Conservation (phyloP, 1,284 basidiomycete genomes). For the Sutorius eximius region DNA sequence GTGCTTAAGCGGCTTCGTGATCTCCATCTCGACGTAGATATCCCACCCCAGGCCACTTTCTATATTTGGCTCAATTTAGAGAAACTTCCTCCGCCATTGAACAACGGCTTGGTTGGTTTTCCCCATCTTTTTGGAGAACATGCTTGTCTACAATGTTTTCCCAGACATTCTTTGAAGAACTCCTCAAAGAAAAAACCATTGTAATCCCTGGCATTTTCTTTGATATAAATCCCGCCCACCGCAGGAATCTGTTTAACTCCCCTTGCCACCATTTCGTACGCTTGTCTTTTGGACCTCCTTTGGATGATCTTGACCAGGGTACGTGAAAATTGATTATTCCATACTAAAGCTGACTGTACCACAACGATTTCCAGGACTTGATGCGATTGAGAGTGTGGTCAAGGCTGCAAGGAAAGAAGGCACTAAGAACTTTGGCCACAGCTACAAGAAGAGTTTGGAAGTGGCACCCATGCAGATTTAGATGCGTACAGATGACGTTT, state of each 20-base stretch:
- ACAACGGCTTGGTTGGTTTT: slow-evolving; percentile 76
- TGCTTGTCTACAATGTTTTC: slow-evolving; percentile 1
- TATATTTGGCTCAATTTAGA: slow-evolving; percentile 91
- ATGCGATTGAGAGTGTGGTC: slow-evolving; percentile 82
- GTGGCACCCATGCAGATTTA: slow-evolving; percentile 27
- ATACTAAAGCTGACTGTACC: slow-evolving; percentile 1
- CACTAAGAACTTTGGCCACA: slow-evolving; percentile 60
- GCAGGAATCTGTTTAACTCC: slow-evolving; percentile 84
- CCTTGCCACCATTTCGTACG: slow-evolving; percentile 90
- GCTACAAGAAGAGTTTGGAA: slow-evolving; percentile 64
- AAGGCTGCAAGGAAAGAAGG: slow-evolving; percentile 67
- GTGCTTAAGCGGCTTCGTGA: slow-evolving; percentile 79
- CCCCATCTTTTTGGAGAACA: neutral
- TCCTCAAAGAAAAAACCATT: slow-evolving; percentile 87
- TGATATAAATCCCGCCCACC: slow-evolving; percentile 83
- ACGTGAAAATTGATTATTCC: slow-evolving; percentile 17
- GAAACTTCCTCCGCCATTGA: slow-evolving; percentile 74
- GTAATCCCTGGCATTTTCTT: slow-evolving; percentile 92
- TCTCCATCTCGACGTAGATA: slow-evolving; percentile 73
- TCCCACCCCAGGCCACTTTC: slow-evolving; percentile 79
- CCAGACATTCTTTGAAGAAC: slow-evolving; percentile 91
- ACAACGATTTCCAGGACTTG: slow-evolving; percentile 54
- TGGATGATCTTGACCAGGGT: slow-evolving; percentile 83
- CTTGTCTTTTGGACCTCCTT: slow-evolving; percentile 84
- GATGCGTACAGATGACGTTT: neutral